Base-by-base conservation (phyloP, 805 yeast genomes). In the Lachancea cidri region DNA sequence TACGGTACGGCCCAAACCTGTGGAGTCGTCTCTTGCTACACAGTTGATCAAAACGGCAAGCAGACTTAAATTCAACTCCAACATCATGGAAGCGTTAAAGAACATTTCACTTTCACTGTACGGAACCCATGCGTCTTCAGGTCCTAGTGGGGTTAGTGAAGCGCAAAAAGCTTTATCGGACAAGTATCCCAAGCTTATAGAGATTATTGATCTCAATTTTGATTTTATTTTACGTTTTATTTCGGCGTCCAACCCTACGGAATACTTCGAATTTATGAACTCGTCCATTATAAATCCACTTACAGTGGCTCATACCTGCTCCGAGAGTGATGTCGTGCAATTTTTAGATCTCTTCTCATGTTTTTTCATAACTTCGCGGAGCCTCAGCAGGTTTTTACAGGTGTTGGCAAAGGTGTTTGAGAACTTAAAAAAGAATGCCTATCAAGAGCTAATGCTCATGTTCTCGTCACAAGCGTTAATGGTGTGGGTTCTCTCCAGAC, bases 401-500 rank as follows among this genome's bases (percentile, higher is more conserved):
- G 58, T 73, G 35, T 42, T 74, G 11, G 60, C 67, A 44, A 57
- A 58, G 11, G 43, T 73, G 13, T 46, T 71, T 1, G 58, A 60
- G 11, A 44, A 64, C 3, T 57, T 72, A 14, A 68, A 65, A 43
- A 70, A 70, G 47, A 66, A 71, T 3, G 59, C 74, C 1, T 77
- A 74, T 45, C 71, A 71, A 39, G 70, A 68, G 45, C 41, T 75
- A 16, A 45, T 76, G 6, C 59, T 75, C 33, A 60, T 67, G 32
- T 76, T 68, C 44, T 64, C 77, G 34, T 54, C 76, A n/a, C 68
- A 70, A 36, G 57, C 76, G 3, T 47, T 77, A 5, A 60, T 65
- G 43, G 58, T 64, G 31, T 79, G 84, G 83, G 63, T 74, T 2
- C 52, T 70, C 41, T 65, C 76, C 9, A 64, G 77, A 46, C 73